Conservation (phyloP, 2,329 filamentous ascomycete genomes). For the Sarocladiaceae sp. region DNA sequence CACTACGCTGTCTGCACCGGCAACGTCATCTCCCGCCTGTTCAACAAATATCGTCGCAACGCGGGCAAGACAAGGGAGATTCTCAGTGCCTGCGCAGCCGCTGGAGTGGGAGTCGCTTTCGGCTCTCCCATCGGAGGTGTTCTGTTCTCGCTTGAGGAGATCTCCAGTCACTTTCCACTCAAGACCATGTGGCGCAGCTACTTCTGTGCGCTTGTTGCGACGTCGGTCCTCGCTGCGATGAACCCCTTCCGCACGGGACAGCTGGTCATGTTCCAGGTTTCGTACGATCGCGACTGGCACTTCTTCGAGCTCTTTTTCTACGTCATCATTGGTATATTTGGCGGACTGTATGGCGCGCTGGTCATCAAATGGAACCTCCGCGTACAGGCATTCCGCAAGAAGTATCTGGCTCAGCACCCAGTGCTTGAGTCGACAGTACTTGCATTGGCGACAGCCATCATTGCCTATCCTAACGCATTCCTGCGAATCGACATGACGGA, state of each 20-base stretch:
- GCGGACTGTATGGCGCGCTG: constrained; percentile 89
- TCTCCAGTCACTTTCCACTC: constrained; percentile 92
- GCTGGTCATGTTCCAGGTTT: constrained; percentile 97
- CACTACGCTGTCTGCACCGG: constrained; percentile 97
- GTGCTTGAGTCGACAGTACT: constrained; percentile 81
- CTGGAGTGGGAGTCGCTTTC: constrained; percentile 93
- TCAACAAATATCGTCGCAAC: constrained; percentile 85
- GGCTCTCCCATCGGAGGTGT: constrained; percentile 96
- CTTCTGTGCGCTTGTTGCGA: constrained; percentile 93
- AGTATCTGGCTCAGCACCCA: constrained; percentile 77
- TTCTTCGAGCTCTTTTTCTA: constrained; percentile 96
- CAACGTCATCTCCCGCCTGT: constrained; percentile 90
- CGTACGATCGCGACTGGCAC: constrained; percentile 94
- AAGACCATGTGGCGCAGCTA: constrained; percentile 98
- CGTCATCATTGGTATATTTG: constrained; percentile 83
- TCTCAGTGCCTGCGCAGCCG: constrained; percentile 86
- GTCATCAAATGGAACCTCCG: constrained; percentile 97
- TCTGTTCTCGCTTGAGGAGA: constrained; percentile 93
- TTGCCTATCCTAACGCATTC: constrained; percentile 98
- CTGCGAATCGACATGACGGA: constrained; percentile 97
- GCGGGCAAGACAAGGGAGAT: constrained; percentile 94
- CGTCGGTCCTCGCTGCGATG: constrained; percentile 87
- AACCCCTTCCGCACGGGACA: constrained; percentile 97
- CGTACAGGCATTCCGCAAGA: constrained; percentile 87
- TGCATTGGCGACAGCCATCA: constrained; percentile 74